Conservation (phyloP, 2,329 filamentous ascomycete genomes). For the Zasmidium cellare region DNA sequence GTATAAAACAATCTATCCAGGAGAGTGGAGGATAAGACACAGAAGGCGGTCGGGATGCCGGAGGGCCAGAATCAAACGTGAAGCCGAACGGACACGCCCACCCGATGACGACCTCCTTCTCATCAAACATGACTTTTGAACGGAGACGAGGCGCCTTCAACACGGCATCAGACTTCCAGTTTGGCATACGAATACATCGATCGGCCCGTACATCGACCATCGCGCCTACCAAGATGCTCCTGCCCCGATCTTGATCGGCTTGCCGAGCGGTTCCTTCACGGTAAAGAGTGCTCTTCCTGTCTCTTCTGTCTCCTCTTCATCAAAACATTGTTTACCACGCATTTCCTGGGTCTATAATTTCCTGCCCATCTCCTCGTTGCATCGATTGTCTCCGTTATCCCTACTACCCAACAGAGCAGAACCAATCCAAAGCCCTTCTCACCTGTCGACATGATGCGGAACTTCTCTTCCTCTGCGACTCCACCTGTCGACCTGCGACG, state of each 20-base stretch:
- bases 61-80: no score
- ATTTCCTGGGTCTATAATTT: constrained; percentile 5
- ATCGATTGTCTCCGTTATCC: constrained; percentile 13
- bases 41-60: no score
- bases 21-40: no score
- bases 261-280: neutral
- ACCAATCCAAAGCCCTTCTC: constrained; percentile 4
- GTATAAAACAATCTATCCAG: no score
- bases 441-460: constrained; percentile 22
- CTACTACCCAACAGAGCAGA: constrained; percentile 16
- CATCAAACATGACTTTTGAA: no score
- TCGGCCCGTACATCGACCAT: neutral
- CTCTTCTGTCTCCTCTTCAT: neutral
- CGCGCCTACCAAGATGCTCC: neutral
- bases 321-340: neutral
- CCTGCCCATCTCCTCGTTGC: constrained; percentile 8
- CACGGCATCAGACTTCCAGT: no score
- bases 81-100: no score
- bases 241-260: neutral
- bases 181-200: no score
- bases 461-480: constrained; percentile 14
- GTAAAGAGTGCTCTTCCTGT: neutral
- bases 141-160: no score
- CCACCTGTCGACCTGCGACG: constrained; percentile 20
- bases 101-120: no score